These are phyloP conservation scores for Didymella segeticola DNA, from an alignment of 2,329 filamentous ascomycete genomes.

Conservation along the genomic window DNA sequence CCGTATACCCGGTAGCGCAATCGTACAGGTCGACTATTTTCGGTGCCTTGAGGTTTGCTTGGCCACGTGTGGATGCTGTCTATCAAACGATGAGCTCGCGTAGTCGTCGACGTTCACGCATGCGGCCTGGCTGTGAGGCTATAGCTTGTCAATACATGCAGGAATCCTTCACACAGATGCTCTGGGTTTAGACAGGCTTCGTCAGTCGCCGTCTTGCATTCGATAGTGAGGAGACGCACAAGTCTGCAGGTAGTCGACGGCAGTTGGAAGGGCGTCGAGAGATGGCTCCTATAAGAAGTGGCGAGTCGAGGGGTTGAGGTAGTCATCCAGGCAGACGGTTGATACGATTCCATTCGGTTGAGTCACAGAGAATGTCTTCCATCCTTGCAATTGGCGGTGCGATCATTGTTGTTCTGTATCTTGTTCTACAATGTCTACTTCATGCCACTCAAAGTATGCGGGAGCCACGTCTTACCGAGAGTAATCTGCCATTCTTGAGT, in stretches of 20 bases:
- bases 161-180: background rate
- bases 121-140: background rate
- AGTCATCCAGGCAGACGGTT: background rate
- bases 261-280: too few species aligned
- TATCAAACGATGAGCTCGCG: constrained; percentile 4
- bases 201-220: constrained; percentile 7
- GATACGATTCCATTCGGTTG: background rate
- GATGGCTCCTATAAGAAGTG: constrained; percentile 2
- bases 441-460: background rate
- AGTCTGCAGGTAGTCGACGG: background rate
- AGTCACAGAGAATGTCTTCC: background rate
- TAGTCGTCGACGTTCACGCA: constrained; percentile 8
- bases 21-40: background rate
- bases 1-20: background rate
- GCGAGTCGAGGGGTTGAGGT: background rate
- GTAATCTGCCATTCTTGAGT: constrained; percentile 1
- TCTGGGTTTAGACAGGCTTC: constrained; percentile 3
- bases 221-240: background rate
- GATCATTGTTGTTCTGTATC: background rate
- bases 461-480: constrained; percentile 5
- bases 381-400: background rate
- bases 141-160: background rate
- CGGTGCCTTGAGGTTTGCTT: background rate
- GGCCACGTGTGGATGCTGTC: background rate
- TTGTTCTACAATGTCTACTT: background rate